These are phyloP conservation scores for Rhododendron ferrugineum DNA, from an alignment of 148 eudicot genomes.

Conservation along the genomic window DNA sequence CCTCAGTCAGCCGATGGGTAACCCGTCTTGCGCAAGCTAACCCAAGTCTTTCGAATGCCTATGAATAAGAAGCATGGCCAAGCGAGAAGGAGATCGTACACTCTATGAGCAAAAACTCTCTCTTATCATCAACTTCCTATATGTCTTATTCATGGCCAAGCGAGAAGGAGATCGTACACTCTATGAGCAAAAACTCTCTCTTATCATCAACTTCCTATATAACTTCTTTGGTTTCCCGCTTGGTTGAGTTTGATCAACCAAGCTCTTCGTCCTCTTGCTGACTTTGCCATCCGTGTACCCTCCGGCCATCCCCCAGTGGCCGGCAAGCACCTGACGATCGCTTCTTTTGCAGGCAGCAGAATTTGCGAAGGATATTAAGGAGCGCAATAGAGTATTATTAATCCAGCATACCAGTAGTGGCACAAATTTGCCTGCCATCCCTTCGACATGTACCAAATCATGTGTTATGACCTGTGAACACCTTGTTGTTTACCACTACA, in stretches of 20 bases:
- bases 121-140: background rate
- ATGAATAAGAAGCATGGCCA: background rate
- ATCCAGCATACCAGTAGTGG: background rate
- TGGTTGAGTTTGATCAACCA: background rate
- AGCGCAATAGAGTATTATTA: background rate
- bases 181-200: background rate
- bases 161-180: background rate
- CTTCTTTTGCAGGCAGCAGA: background rate
- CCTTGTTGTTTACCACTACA: background rate
- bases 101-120: background rate
- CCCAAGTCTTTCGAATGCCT: background rate
- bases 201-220: background rate
- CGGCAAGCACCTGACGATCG: background rate
- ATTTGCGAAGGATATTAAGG: background rate
- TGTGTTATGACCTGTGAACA: background rate
- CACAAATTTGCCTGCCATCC: background rate
- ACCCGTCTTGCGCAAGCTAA: background rate
- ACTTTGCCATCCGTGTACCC: background rate
- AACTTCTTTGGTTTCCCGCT: background rate
- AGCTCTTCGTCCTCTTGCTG: background rate
- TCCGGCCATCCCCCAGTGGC: background rate
- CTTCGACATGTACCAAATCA: background rate
- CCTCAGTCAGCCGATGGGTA: background rate
- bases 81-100: background rate
- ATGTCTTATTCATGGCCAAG: background rate